Evolutionary conservation across 2,329 filamentous ascomycete species (phyloP), one percentile per base, ranked within the genome.

Genomic region (Huntiella moniliformis): DNA sequence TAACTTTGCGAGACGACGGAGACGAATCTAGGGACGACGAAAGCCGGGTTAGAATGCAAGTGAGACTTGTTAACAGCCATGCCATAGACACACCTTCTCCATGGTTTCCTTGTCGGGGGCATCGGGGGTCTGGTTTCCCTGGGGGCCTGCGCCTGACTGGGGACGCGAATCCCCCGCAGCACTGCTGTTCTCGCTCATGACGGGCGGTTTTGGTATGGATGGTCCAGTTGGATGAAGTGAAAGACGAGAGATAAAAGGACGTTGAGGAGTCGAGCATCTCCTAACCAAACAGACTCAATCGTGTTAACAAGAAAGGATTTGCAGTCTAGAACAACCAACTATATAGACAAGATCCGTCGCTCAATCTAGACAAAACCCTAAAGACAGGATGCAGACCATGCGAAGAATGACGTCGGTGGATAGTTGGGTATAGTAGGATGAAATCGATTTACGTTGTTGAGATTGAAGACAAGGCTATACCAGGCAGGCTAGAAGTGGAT

Each of bases 71-170:
- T 28, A 5, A 28, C 5, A 28, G 7, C 22, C 22, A 28, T 28
- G 22, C 7, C 22, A 28, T 28, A 28, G 2, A 28, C 22, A 55
- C 57, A 66, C 69, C 65, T 71, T 66, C 50, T 71, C 70, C 69
- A 74, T 74, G 56, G 69, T 72, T 56, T 73, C 68, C 55, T 68
- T 66, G 54, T 74, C 70, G 16, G 71, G 71, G 50, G 67, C 71
- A 54, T 74, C 71, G 42, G 62, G 62, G 11, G 40, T 15, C 33
- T 47, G 44, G 15, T 41, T 42, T 31, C 6, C 13, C 12, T 11
- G n/a, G 7, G 28, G 7, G 13, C 31, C 37, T 22, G 44, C 32
- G 3, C 44, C 22, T 4, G 32, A 33, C 12, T 38, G 41, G 8
- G 48, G 44, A 17, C 31, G 28, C 15, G 44, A 41, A 35, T 37